phyloP scores from a whole-genome alignment of 2,329 filamentous ascomycete species.

The Tolypocladium tundrense region DNA sequence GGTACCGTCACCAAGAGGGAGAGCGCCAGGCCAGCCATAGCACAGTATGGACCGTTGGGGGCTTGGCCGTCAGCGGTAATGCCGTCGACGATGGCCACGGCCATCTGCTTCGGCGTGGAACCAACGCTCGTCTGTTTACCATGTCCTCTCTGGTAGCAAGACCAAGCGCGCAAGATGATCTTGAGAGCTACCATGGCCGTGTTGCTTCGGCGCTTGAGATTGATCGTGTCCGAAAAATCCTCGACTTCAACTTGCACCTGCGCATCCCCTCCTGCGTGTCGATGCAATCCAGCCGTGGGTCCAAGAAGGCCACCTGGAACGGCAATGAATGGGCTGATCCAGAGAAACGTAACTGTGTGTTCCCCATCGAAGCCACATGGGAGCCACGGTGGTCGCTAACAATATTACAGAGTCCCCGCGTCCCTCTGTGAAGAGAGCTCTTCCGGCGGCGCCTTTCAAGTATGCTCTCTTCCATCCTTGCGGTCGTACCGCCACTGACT shows the following conservation, averaged over 20 bases:
- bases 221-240: constrained; percentile 55
- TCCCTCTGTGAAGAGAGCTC: constrained; percentile 21
- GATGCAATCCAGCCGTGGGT: not conserved
- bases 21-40: constrained; percentile 51
- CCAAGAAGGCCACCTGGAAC: not conserved
- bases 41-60: constrained; percentile 68
- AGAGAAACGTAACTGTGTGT: not conserved
- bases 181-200: constrained; percentile 60
- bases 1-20: not conserved
- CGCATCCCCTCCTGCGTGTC: constrained; percentile 2
- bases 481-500: not conserved
- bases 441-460: constrained; percentile 72
- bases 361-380: too few species aligned
- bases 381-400: constrained; percentile 5
- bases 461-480: constrained; percentile 25
- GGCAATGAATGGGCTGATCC: not conserved
- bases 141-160: constrained; percentile 35
- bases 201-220: constrained; percentile 76
- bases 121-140: constrained; percentile 57
- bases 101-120: constrained; percentile 55
- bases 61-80: constrained; percentile 44
- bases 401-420: constrained; percentile 9
- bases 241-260: constrained; percentile 37
- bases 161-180: constrained; percentile 44
- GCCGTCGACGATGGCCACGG: constrained; percentile 54